phyloP scores from a whole-genome alignment of 108 stramenopile genomes.

The Nannochloropsis gaditana region DNA sequence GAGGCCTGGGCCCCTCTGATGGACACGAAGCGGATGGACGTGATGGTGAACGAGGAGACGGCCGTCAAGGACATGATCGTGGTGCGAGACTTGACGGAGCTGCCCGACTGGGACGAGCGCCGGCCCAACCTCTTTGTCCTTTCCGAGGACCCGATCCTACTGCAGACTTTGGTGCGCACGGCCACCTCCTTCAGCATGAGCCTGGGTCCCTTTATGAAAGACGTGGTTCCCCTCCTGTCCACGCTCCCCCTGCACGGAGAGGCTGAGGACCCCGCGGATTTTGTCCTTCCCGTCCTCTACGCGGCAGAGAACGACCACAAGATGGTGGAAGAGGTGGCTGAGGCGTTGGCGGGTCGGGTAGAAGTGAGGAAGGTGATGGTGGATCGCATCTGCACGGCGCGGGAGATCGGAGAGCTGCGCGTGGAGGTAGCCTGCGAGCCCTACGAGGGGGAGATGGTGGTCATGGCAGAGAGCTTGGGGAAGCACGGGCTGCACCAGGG shows the following conservation, averaged over 20 bases:
- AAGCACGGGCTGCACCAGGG: background rate
- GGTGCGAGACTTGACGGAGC: background rate
- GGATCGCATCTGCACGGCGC: constrained; percentile 35
- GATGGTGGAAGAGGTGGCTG: background rate
- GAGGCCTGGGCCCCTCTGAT: constrained; percentile 28
- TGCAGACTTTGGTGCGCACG: background rate
- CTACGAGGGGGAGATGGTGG: background rate
- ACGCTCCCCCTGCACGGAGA: background rate
- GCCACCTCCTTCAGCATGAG: constrained; percentile 13
- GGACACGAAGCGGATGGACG: constrained; percentile 8
- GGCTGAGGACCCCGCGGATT: background rate
- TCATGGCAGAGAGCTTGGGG: background rate
- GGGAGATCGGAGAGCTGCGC: background rate
- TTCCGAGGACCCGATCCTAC: background rate
- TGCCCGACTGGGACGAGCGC: constrained; percentile 5
- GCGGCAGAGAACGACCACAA: constrained; percentile 37
- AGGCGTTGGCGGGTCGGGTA: background rate
- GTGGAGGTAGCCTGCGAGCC: background rate
- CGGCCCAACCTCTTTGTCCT: background rate
- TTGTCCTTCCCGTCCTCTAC: constrained; percentile 20
- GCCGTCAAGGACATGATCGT: background rate
- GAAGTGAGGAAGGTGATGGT: constrained; percentile 13
- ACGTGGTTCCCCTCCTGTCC: background rate
- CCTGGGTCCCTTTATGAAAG: background rate
- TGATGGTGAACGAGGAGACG: background rate